Percentiles rank a stretch among this genome's conserved stretches.
Evolutionary conservation across 495 filamentous ascomycete genomes (phyloP).

Genomic region (Clohesyomyces aquaticus): DNA sequence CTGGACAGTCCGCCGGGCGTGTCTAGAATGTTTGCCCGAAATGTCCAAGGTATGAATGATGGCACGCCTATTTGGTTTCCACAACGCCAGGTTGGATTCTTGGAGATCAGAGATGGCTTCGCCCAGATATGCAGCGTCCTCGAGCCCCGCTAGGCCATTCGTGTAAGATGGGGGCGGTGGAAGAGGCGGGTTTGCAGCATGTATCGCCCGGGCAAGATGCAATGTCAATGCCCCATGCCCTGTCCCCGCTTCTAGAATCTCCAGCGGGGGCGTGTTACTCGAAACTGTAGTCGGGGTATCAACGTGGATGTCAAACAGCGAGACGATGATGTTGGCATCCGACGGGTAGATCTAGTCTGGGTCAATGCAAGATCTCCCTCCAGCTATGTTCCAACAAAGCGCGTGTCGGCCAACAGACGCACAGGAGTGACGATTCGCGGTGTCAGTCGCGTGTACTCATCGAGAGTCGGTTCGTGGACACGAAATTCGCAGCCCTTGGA

Average conservation of each 20-base stretch:
- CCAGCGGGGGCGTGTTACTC: slow-evolving; percentile 49
- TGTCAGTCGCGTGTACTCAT: slow-evolving; percentile 68
- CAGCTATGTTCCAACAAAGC: background rate
- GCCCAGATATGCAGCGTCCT: slow-evolving; percentile 32
- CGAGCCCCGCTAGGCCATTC: slow-evolving; percentile 22
- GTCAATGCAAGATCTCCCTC: slow-evolving; percentile 13
- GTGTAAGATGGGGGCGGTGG: slow-evolving; percentile 29
- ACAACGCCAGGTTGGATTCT: slow-evolving; percentile 42
- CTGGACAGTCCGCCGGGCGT: slow-evolving; percentile 62
- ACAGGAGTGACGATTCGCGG: slow-evolving; percentile 74
- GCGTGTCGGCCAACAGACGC: slow-evolving; percentile 41
- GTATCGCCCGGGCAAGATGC: slow-evolving; percentile 72
- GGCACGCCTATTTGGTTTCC: slow-evolving; percentile 60
- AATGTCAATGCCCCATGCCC: slow-evolving; percentile 78
- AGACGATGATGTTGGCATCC: slow-evolving; percentile 72
- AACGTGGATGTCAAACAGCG: slow-evolving; percentile 72
- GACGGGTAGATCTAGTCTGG: slow-evolving; percentile 70
- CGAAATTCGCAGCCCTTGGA: slow-evolving; percentile 56
- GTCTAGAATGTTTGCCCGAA: slow-evolving; percentile 58
- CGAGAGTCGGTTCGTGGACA: slow-evolving; percentile 65
- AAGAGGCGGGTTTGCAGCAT: slow-evolving; percentile 65
- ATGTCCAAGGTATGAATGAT: slow-evolving; percentile 74
- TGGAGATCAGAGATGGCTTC: slow-evolving; percentile 32
- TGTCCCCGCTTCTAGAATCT: slow-evolving; percentile 81
- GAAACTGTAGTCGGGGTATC: slow-evolving; percentile 44